Conservation (phyloP, 495 filamentous ascomycete species). For the Neurospora sp. region DNA sequence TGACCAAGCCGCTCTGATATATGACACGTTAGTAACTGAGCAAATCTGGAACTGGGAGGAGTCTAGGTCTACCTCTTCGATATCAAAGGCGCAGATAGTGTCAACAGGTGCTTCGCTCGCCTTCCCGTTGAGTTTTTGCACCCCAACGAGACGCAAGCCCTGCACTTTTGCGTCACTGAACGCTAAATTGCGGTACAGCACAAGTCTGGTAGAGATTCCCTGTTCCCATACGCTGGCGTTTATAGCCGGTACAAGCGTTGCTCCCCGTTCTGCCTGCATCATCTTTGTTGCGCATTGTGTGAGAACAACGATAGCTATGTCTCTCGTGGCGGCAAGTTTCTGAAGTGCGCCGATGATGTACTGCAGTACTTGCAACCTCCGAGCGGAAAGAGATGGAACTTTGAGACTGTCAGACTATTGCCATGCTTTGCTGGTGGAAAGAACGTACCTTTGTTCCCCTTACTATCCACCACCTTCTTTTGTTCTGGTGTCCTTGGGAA, state of each 20-base stretch:
- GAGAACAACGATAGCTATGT: conserved; percentile 57
- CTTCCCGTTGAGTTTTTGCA: conserved; percentile 38
- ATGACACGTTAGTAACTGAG: conserved; percentile 7
- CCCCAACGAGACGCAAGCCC: conserved; percentile 27
- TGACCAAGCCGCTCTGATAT: conserved; percentile 15
- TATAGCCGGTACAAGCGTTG: conserved; percentile 62
- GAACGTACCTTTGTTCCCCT: conserved; percentile 15
- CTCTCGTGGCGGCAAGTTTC: conserved; percentile 56
- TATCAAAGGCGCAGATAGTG: conserved; percentile 28
- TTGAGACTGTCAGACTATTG: not conserved
- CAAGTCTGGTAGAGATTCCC: conserved; percentile 53
- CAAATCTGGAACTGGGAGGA: conserved; percentile 3
- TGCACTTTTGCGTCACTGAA: conserved; percentile 15
- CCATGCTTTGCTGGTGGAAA: not conserved
- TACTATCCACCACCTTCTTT: conserved; percentile 10
- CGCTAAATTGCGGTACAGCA: conserved; percentile 59
- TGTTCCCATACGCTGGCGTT: conserved; percentile 61
- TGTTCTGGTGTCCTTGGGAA: conserved; percentile 42
- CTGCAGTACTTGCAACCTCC: conserved; percentile 35
- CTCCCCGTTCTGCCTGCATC: conserved; percentile 45
- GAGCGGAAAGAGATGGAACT: conserved; percentile 25
- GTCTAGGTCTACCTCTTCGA: conserved; percentile 24
- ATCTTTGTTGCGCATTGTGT: conserved; percentile 66
- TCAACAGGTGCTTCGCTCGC: conserved; percentile 11
- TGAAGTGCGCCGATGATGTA: conserved; percentile 41